Percentiles rank a stretch among this genome's conserved stretches.
phyloP scores from a whole-genome alignment of 805 yeast species.

The Suhomyces sp. region DNA sequence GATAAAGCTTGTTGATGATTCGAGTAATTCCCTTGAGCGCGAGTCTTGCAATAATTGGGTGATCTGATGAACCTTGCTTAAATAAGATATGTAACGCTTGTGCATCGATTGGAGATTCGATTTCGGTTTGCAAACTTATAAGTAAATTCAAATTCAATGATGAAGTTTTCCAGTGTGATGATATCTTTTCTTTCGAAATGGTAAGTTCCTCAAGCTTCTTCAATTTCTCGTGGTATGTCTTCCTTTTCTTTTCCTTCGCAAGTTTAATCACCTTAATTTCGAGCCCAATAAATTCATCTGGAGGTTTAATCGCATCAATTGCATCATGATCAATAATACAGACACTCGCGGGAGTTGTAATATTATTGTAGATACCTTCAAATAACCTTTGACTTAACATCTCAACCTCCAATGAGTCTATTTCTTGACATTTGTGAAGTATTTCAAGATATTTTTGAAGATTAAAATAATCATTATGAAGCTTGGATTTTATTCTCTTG shows the following conservation, averaged over 20 bases:
- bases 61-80: constrained; percentile 53
- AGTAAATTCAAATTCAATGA: constrained; percentile 50
- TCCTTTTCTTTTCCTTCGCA: constrained; percentile 64
- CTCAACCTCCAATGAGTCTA: constrained; percentile 58
- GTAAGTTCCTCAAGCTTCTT: constrained; percentile 41
- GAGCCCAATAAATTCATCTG: constrained; percentile 54
- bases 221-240: constrained; percentile 39
- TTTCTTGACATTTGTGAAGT: constrained; percentile 52
- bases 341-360: constrained; percentile 35
- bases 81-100: constrained; percentile 45
- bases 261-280: constrained; percentile 58
- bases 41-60: constrained; percentile 63
- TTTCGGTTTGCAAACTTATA: constrained; percentile 51
- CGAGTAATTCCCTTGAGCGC: constrained; percentile 61
- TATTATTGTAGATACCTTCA: constrained; percentile 26
- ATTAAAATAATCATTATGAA: constrained; percentile 57
- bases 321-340: constrained; percentile 50
- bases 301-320: constrained; percentile 55
- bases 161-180: constrained; percentile 58
- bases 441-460: constrained; percentile 47
- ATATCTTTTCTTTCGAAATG: constrained; percentile 22
- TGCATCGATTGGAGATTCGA: constrained; percentile 45
- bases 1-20: constrained; percentile 42
- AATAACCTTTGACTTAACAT: constrained; percentile 54
- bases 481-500: constrained; percentile 55